These are phyloP conservation scores for Hypocreales sp. DNA, from an alignment of 2,329 filamentous ascomycete genomes.

Conservation along the genomic window DNA sequence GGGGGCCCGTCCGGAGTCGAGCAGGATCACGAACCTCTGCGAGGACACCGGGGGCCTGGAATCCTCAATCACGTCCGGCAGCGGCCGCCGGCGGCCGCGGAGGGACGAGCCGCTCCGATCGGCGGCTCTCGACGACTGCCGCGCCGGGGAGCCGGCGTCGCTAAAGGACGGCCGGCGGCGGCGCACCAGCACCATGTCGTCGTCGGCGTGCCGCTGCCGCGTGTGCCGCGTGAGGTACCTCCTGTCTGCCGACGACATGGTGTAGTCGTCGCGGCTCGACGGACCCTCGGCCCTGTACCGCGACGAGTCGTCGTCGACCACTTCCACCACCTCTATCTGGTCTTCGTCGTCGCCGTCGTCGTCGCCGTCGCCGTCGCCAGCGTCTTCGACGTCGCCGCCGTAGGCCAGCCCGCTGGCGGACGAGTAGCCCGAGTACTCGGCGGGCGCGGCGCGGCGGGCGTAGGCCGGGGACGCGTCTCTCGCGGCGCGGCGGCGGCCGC, in stretches of 20 bases:
- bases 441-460: slow-evolving; percentile 1
- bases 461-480: slow-evolving; percentile 7
- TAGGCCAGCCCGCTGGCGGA: slow-evolving; percentile 2
- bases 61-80: slow-evolving; percentile 15
- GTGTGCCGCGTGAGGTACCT: slow-evolving; percentile 8
- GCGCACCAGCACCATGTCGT: slow-evolving; percentile 10
- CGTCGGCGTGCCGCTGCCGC: slow-evolving; percentile 9
- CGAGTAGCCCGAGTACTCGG: slow-evolving; percentile 1
- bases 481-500: slow-evolving; percentile 2
- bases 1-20: not conserved
- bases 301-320: slow-evolving; percentile 7
- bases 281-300: slow-evolving; percentile 5
- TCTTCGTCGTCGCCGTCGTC: slow-evolving; percentile 1
- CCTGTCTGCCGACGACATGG: slow-evolving; percentile 11
- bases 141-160: slow-evolving; percentile 13
- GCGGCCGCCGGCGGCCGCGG: slow-evolving; percentile 9
- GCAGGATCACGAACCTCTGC: slow-evolving; percentile 10
- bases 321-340: slow-evolving; percentile 13
- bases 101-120: slow-evolving; percentile 14
- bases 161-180: slow-evolving; percentile 8
- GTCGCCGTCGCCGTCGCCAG: slow-evolving; percentile 1
- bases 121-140: slow-evolving; percentile 12
- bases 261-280: slow-evolving; percentile 12
- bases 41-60: slow-evolving; percentile 18
- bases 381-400: not conserved